Conservation (phyloP, 2,329 filamentous ascomycete species). For the Fusarium burgessii region DNA sequence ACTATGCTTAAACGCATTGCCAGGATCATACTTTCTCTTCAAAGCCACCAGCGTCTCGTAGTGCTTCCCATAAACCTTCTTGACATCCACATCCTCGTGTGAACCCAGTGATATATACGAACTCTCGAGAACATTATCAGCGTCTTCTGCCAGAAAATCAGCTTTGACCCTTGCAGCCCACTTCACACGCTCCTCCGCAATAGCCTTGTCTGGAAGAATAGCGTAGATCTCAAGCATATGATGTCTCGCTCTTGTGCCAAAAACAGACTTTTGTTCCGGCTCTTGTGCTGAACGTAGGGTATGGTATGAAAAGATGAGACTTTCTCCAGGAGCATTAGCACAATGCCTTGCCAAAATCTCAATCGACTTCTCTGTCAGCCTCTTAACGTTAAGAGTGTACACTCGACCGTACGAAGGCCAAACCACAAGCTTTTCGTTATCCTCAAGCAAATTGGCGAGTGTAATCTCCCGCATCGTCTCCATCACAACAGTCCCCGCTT, state of each 20-base stretch:
- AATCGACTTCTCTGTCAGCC: fast-evolving
- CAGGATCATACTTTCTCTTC: not conserved
- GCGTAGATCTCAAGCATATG: slow-evolving; percentile 25
- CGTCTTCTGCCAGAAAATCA: not conserved
- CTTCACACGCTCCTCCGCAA: not conserved
- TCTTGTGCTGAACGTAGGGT: not conserved
- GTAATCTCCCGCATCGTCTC: not conserved
- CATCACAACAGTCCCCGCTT: not conserved
- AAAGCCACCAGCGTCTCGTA: not conserved
- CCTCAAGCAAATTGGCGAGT: not conserved
- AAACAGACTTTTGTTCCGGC: not conserved
- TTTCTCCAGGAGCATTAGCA: not conserved
- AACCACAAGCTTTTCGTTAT: not conserved
- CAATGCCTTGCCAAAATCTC: not conserved
- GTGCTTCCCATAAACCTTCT: slow-evolving; percentile 2
- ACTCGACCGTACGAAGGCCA: slow-evolving; percentile 4
- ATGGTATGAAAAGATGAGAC: not conserved
- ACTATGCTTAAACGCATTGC: slow-evolving; percentile 8
- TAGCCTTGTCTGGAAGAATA: not conserved
- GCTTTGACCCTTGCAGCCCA: slow-evolving; percentile 2
- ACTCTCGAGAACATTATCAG: not conserved
- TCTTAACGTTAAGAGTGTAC: not conserved
- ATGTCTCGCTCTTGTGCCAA: not conserved
- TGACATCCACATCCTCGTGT: not conserved
- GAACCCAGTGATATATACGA: slow-evolving; percentile 8